These are phyloP conservation scores for Tetrapisispora pingtungensis DNA, from an alignment of 805 yeast species.

Conservation along the genomic window DNA sequence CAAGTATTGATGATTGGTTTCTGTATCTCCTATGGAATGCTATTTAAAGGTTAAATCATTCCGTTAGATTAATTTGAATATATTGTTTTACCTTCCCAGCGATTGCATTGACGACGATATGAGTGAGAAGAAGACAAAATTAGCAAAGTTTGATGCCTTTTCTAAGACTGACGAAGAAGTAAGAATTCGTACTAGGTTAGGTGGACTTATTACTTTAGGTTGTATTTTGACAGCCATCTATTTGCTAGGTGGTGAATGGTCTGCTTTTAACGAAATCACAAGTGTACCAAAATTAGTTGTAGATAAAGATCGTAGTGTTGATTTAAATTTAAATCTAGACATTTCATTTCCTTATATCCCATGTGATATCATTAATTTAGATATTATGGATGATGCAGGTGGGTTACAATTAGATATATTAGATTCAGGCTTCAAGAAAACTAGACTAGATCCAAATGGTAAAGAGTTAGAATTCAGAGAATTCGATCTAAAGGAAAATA, in stretches of 20 bases:
- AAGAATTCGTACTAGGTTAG: conserved; percentile 74
- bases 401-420: conserved; percentile 67
- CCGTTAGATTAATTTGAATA: no score
- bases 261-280: conserved; percentile 55
- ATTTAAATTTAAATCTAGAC: conserved; percentile 71
- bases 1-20: no score
- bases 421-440: conserved; percentile 58
- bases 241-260: conserved; percentile 65
- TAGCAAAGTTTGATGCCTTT: conserved; percentile 70
- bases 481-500: conserved; percentile 33
- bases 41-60: no score
- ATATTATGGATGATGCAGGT: conserved; percentile 82
- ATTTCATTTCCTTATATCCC: conserved; percentile 77
- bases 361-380: conserved; percentile 72
- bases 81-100: no score
- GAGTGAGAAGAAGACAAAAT: conserved; percentile 5
- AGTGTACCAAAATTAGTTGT: conserved; percentile 79
- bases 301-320: conserved; percentile 67
- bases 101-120: neutral
- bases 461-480: conserved; percentile 36
- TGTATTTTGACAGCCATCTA: conserved; percentile 53
- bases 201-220: conserved; percentile 76
- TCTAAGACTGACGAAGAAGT: conserved; percentile 93
- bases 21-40: no score
- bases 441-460: conserved; percentile 41